These are phyloP conservation scores for Amniculicola lignicola DNA, from an alignment of 495 filamentous ascomycete genomes.

Conservation along the genomic window DNA sequence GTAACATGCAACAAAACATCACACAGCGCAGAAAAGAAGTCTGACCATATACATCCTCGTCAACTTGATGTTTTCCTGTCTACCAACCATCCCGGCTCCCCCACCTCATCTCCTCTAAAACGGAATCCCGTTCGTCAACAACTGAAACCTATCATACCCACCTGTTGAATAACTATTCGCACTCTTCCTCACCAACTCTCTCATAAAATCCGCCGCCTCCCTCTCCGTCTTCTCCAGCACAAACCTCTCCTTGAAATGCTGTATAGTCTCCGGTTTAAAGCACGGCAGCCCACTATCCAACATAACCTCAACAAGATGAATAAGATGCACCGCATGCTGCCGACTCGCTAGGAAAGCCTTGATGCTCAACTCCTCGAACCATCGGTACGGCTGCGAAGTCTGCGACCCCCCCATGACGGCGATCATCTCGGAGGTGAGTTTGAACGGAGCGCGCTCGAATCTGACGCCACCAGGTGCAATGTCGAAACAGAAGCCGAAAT, in stretches of 20 bases:
- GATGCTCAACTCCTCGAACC: constrained; percentile 94
- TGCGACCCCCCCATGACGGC: constrained; percentile 90
- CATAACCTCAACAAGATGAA: constrained; percentile 89
- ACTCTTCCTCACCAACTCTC: constrained; percentile 80
- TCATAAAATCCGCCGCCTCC: constrained; percentile 93
- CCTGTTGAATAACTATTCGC: constrained; percentile 84
- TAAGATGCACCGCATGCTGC: constrained; percentile 78
- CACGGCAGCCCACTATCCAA: constrained; percentile 94
- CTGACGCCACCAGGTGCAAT: constrained; percentile 94
- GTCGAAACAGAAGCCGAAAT: constrained; percentile 99
- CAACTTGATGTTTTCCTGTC: not conserved
- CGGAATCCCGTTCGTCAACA: constrained; percentile 96
- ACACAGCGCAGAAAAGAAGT: too few species aligned
- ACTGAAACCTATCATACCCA: constrained; percentile 94
- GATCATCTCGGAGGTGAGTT: constrained; percentile 95
- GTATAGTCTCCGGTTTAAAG: constrained; percentile 94
- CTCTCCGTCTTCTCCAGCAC: constrained; percentile 89
- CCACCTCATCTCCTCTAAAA: too few species aligned
- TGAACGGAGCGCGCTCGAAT: constrained; percentile 98
- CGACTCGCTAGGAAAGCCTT: constrained; percentile 94
- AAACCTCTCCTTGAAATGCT: constrained; percentile 89
- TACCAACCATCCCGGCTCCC: not conserved
- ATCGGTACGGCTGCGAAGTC: constrained; percentile 81
- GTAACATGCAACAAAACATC: too few species aligned
- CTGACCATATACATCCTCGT: not conserved